Evolutionary conservation across 164 flowering plant genomes (phyloP).

Genomic region (Paratinospora sagittata): DNA sequence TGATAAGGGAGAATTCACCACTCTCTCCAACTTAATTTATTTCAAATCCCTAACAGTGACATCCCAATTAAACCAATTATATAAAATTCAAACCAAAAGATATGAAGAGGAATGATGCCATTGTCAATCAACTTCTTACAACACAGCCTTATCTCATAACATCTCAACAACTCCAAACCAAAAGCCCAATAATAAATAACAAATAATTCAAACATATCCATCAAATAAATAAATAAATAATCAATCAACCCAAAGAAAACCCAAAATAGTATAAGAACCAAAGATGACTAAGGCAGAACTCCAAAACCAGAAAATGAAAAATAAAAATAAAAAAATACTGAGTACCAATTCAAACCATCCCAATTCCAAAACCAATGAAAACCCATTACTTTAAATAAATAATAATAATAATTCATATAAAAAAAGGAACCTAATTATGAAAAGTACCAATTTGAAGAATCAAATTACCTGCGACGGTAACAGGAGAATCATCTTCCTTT

Average conservation of each 20-base stretch:
- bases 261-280: neutral
- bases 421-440: neutral
- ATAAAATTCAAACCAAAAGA: neutral
- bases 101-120: neutral
- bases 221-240: neutral
- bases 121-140: neutral
- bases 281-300: too few relatives aligned
- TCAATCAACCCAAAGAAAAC: neutral
- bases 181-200: neutral
- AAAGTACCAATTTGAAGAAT: neutral
- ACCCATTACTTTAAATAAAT: constrained; percentile 2
- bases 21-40: too few relatives aligned
- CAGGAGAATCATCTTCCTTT: constrained; percentile 65
- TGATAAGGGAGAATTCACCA: too few relatives aligned
- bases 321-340: neutral
- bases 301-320: too few relatives aligned
- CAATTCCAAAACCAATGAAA: constrained; percentile 5
- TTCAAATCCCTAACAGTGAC: too few relatives aligned
- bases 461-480: constrained; percentile 60
- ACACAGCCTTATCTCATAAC: neutral
- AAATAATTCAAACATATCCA: neutral
- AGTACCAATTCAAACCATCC: constrained; percentile 4
- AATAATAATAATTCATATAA: constrained; percentile 5
- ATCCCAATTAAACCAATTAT: neutral
- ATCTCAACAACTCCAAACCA: neutral